phyloP scores from a whole-genome alignment of 106 monocot genomes.

The Cymbidium sinense region DNA sequence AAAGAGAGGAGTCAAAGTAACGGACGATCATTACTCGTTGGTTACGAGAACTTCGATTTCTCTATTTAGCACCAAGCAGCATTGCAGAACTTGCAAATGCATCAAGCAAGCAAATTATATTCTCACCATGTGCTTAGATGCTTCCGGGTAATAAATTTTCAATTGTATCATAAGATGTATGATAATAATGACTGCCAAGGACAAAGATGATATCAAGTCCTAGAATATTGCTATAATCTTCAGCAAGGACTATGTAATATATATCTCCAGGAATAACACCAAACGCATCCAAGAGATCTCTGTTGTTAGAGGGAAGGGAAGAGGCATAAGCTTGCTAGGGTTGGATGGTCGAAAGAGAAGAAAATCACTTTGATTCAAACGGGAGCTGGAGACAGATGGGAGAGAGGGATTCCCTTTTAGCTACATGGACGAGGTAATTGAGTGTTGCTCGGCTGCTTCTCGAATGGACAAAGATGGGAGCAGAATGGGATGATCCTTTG shows the following conservation, averaged over 20 bases:
- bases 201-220: conserved; percentile 99
- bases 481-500: no score
- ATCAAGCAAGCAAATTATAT: conserved; percentile 59
- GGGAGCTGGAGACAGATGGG: no score
- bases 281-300: conserved; percentile 98
- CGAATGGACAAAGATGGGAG: no score
- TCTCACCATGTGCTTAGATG: conserved; percentile 97
- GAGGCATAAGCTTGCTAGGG: no score
- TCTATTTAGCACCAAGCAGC: conserved; percentile 37
- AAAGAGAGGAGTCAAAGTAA: conserved; percentile 82
- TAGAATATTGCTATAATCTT: conserved; percentile 86
- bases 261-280: conserved; percentile 97
- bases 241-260: conserved; percentile 90
- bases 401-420: no score
- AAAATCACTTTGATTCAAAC: no score
- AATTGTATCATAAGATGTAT: conserved; percentile 87
- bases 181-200: conserved; percentile 96
- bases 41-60: conserved; percentile 22
- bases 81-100: conserved; percentile 69
- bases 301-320: no score
- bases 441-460: no score
- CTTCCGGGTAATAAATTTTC: conserved; percentile 95
- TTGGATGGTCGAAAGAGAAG: no score
- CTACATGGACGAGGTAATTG: no score
- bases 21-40: conserved; percentile 35